These are phyloP conservation scores for Phaeodactylum tricornutum DNA, from an alignment of 108 stramenopile genomes.

Conservation along the genomic window DNA sequence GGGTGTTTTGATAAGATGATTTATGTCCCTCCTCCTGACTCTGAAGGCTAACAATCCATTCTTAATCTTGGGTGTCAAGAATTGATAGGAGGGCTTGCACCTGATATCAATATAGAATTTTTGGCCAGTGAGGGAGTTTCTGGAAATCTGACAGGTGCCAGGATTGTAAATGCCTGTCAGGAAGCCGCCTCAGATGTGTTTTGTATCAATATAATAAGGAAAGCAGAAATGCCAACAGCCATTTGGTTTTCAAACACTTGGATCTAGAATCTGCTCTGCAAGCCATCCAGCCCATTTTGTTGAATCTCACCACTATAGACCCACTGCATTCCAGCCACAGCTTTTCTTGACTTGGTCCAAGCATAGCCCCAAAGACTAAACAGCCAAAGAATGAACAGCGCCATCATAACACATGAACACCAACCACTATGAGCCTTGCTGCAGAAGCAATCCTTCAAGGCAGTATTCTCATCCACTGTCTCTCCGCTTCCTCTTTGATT, in stretches of 20 bases:
- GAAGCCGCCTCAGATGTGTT: constrained; percentile 50
- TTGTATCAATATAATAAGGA: constrained; percentile 10
- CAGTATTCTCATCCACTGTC: too few species aligned
- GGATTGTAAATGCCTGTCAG: constrained; percentile 72
- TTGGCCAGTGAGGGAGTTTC: constrained; percentile 46
- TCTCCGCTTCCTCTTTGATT: constrained; percentile 41
- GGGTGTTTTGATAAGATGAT: constrained; percentile 77
- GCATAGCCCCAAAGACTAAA: too few species aligned
- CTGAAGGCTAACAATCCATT: constrained; percentile 73
- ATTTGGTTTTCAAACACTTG: background rate
- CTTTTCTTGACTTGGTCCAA: too few species aligned
- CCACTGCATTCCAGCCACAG: too few species aligned
- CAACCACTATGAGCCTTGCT: too few species aligned
- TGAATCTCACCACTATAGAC: background rate
- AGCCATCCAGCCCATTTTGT: background rate
- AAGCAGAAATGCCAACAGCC: background rate
- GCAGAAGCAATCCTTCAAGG: too few species aligned
- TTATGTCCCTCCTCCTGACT: constrained; percentile 91
- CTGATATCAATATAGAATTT: constrained; percentile 23
- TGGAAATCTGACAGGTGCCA: constrained; percentile 76
- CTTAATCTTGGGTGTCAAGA: constrained; percentile 62
- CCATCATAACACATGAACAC: too few species aligned
- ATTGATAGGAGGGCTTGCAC: constrained; percentile 12
- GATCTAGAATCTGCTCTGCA: background rate
- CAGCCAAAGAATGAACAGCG: too few species aligned